Conservation (phyloP, 225 moss, liverwort and hornwort species). For the Asterella californica region DNA sequence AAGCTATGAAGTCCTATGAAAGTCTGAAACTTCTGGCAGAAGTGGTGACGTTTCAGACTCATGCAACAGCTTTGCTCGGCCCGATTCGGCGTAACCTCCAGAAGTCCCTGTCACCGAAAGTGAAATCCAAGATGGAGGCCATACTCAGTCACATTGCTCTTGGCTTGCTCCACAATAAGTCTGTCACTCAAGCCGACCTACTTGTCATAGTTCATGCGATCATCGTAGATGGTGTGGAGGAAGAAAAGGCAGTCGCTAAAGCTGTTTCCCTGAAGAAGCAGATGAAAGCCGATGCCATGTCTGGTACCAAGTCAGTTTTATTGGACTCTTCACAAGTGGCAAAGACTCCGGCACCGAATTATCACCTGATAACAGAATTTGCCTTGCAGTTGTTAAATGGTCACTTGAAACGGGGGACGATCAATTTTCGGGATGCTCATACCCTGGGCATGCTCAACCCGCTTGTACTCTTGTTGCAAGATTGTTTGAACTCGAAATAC, state of each 20-base stretch:
- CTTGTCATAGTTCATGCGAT: slow-evolving; percentile 81
- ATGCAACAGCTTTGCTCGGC: slow-evolving; percentile 58
- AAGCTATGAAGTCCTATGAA: slow-evolving; percentile 82
- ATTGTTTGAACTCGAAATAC: slow-evolving; percentile 69
- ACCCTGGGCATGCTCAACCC: slow-evolving; percentile 82
- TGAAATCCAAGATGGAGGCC: slow-evolving; percentile 69
- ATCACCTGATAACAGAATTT: slow-evolving; percentile 78
- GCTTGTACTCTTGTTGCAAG: slow-evolving; percentile 62
- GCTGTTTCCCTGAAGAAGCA: slow-evolving; percentile 70
- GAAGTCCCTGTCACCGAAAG: slow-evolving; percentile 60
- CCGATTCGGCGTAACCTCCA: slow-evolving; percentile 62
- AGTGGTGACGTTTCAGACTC: slow-evolving; percentile 66
- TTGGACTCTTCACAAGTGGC: slow-evolving; percentile 17
- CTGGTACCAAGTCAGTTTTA: not conserved
- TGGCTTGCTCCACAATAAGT: slow-evolving; percentile 72
- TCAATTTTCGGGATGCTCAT: slow-evolving; percentile 52
- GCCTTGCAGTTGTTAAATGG: slow-evolving; percentile 70
- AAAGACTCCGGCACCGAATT: slow-evolving; percentile 50
- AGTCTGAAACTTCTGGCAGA: slow-evolving; percentile 74
- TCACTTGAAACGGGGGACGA: slow-evolving; percentile 74
- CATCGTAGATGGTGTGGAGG: slow-evolving; percentile 79
- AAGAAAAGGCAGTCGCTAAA: slow-evolving; percentile 50
- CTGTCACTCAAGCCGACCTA: slow-evolving; percentile 61
- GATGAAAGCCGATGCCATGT: slow-evolving; percentile 50
- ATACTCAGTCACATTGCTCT: slow-evolving; percentile 76